Percentiles rank a stretch among this genome's conserved stretches.
Conservation (phyloP, 2,329 filamentous ascomycete species). For the Tolypocladium capitatum region DNA sequence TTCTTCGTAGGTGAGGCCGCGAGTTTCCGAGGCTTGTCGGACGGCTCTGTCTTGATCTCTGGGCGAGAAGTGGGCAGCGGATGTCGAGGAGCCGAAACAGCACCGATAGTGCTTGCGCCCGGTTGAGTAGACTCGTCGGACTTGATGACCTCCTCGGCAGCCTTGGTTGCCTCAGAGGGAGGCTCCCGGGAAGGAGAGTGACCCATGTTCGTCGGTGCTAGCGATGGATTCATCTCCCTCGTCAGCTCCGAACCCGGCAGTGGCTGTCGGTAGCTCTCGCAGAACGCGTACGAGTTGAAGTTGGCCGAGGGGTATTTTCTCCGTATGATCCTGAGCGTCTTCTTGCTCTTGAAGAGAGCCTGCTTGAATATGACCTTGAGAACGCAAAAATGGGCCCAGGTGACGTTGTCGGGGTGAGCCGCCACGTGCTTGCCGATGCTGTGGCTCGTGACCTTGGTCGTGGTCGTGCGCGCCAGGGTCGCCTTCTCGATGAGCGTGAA, state of each 20-base stretch:
- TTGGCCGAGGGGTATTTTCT: constrained; percentile 2
- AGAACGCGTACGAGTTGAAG: neutral
- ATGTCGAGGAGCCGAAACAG: neutral
- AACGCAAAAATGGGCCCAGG: constrained; percentile 3
- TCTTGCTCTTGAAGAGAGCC: constrained; percentile 1
- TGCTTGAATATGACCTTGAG: constrained; percentile 4
- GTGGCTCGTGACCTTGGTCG: constrained; percentile 4
- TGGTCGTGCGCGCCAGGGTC: constrained; percentile 1
- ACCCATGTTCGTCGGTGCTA: no score
- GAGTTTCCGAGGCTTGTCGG: neutral
- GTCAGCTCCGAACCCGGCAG: neutral
- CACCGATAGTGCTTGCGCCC: neutral
- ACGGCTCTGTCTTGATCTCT: neutral
- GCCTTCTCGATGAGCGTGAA: constrained; percentile 3
- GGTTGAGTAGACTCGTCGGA: neutral
- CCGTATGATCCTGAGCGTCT: neutral
- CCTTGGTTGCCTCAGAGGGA: neutral
- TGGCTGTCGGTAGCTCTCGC: neutral
- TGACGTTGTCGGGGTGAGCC: neutral
- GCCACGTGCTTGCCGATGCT: neutral
- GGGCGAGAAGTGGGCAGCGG: neutral
- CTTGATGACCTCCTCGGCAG: no score
- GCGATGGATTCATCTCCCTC: neutral
- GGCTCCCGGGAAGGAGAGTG: neutral
- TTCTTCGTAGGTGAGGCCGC: neutral